phyloP scores from a whole-genome alignment of 148 eudicot genomes.

The Bassia scoparia region DNA sequence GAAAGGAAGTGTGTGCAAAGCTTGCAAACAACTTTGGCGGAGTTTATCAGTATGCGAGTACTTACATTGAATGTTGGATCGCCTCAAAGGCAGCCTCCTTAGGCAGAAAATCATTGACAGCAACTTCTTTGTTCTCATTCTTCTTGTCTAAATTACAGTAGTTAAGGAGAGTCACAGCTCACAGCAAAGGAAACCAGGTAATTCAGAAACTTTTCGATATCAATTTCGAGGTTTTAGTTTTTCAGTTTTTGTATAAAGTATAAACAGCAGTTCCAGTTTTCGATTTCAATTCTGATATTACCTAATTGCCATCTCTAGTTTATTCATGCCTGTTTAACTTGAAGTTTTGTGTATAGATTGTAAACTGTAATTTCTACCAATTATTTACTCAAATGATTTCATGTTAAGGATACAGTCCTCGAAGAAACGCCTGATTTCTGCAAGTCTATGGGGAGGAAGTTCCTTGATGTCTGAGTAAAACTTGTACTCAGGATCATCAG shows the following conservation, averaged over 20 bases:
- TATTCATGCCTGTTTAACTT: no score
- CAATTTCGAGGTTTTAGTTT: not conserved
- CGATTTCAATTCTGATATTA: no score
- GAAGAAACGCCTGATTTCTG: conserved; percentile 49
- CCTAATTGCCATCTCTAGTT: not conserved
- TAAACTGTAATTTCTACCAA: no score
- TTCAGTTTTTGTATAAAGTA: not conserved
- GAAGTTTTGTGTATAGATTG: no score
- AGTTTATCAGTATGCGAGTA: not conserved
- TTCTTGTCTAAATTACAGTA: conserved; percentile 44
- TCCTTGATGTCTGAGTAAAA: conserved; percentile 47
- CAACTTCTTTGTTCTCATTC: conserved; percentile 61
- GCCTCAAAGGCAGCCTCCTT: conserved; percentile 34
- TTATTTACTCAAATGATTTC: not conserved
- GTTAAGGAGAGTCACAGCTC: conserved; percentile 20
- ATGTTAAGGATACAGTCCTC: conserved; percentile 47
- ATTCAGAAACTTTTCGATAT: not conserved
- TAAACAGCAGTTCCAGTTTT: no score
- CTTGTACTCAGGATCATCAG: conserved; percentile 55
- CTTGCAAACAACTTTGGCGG: not conserved
- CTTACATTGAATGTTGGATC: conserved; percentile 51
- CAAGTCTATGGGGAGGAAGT: conserved; percentile 53
- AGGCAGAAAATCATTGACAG: conserved; percentile 52
- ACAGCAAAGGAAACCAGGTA: not conserved
- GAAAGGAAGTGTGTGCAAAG: not conserved